Conservation (phyloP, 768 basidiomycete species). For the Punctularia strigosozonata region DNA sequence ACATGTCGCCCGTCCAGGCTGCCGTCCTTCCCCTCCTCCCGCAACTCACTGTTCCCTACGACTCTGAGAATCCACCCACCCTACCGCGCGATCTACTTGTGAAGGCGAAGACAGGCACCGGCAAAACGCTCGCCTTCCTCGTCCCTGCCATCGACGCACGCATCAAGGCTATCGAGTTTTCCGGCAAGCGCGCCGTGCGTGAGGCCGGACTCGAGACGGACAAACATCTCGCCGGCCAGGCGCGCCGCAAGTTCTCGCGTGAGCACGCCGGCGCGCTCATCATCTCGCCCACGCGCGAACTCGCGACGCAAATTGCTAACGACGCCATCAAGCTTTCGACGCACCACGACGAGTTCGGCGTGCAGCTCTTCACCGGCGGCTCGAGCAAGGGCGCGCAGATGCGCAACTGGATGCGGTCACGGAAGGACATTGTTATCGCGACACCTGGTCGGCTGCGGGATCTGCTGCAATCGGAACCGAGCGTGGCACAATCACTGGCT, state of each 20-base stretch:
- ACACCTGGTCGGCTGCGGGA: conserved; percentile 87
- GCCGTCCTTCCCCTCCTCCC: conserved; percentile 72
- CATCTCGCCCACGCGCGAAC: conserved; percentile 82
- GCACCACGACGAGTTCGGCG: conserved; percentile 53
- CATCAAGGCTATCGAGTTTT: conserved; percentile 39
- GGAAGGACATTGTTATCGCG: conserved; percentile 75
- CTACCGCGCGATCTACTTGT: conserved; percentile 62
- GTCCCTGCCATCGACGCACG: conserved; percentile 79
- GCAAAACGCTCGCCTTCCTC: conserved; percentile 83
- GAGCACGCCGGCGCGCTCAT: conserved; percentile 60
- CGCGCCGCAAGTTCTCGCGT: conserved; percentile 26
- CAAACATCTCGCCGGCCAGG: conserved; percentile 16
- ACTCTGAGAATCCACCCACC: conserved; percentile 17
- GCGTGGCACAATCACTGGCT: conserved; percentile 39
- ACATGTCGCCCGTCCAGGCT: conserved; percentile 77
- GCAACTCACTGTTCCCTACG: conserved; percentile 43
- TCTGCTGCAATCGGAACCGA: conserved; percentile 45
- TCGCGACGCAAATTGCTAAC: conserved; percentile 81
- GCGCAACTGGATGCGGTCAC: conserved; percentile 46
- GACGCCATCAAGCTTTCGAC: conserved; percentile 60
- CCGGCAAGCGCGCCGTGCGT: conserved; percentile 25
- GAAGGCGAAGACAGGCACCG: conserved; percentile 81
- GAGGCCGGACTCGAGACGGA: conserved; percentile 30
- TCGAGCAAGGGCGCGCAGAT: conserved; percentile 54
- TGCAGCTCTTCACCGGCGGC: conserved; percentile 73